Percentiles rank a stretch among this genome's conserved stretches.
These are phyloP conservation scores for Phytophthora capsici DNA, from an alignment of 352 stramenopile species.

Conservation along the genomic window DNA sequence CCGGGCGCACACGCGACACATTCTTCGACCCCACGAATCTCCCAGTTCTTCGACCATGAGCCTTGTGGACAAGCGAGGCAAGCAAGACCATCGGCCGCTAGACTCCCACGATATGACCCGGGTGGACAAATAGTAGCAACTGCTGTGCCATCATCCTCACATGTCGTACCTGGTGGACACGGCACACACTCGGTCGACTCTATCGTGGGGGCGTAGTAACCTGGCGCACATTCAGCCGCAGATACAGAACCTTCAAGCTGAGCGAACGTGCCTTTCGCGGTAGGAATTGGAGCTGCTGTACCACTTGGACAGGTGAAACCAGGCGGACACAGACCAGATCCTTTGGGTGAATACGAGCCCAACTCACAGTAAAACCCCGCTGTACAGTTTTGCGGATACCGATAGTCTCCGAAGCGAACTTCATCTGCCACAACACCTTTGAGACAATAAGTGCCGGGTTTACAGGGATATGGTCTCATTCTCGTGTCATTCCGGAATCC, in stretches of 20 bases:
- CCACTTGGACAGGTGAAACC: conserved; percentile 95
- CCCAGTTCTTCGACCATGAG: conserved; percentile 99
- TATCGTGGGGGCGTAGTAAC: conserved; percentile 97
- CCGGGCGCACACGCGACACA: conserved; percentile 94
- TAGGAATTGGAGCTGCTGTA: conserved; percentile 94
- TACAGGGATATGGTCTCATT: conserved; percentile 94
- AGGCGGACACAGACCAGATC: conserved; percentile 93
- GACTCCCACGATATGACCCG: conserved; percentile 92
- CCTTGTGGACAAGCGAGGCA: conserved; percentile 93
- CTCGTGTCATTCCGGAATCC: conserved; percentile 97
- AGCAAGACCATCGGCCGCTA: conserved; percentile 88
- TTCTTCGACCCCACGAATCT: conserved; percentile 93
- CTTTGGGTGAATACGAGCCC: conserved; percentile 91
- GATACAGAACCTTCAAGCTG: conserved; percentile 92
- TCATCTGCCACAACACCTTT: conserved; percentile 92
- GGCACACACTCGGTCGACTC: conserved; percentile 93
- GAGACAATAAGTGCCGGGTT: conserved; percentile 96
- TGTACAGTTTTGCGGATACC: conserved; percentile 93
- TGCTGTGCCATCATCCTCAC: conserved; percentile 89
- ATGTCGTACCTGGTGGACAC: conserved; percentile 93
- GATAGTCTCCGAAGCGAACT: conserved; percentile 87
- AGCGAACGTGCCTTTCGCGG: conserved; percentile 91
- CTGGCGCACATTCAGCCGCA: conserved; percentile 92
- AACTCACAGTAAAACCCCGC: conserved; percentile 96
- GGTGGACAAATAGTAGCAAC: conserved; percentile 92